Evolutionary conservation across 257 asterid species (phyloP).

Genomic region (Solanum stenotomum): DNA sequence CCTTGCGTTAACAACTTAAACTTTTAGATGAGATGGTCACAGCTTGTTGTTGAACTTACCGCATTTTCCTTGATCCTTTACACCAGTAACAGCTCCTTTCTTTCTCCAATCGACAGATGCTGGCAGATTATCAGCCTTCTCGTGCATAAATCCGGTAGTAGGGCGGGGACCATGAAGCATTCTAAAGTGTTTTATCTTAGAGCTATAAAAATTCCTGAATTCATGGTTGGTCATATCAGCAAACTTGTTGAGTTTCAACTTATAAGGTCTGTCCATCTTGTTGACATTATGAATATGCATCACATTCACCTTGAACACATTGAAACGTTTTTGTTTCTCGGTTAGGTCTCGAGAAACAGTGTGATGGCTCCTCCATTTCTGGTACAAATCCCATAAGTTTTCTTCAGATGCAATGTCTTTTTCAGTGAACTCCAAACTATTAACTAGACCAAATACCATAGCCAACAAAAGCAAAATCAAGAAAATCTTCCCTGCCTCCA

Average conservation of each 20-base stretch:
- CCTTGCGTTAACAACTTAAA: background rate
- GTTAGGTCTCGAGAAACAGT: conserved; percentile 51
- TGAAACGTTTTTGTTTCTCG: conserved; percentile 66
- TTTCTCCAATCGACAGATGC: conserved; percentile 74
- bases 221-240: conserved; percentile 77
- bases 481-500: conserved; percentile 25
- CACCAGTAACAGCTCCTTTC: conserved; percentile 64
- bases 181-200: conserved; percentile 55
- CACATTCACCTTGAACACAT: conserved; percentile 78
- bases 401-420: conserved; percentile 73
- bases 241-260: conserved; percentile 68
- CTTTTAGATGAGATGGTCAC: background rate
- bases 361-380: conserved; percentile 80
- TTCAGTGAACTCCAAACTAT: conserved; percentile 60
- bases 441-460: conserved; percentile 21
- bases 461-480: conserved; percentile 25
- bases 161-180: conserved; percentile 42
- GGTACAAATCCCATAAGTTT: conserved; percentile 62
- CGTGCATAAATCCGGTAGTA: conserved; percentile 49
- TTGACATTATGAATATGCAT: conserved; percentile 51
- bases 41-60: conserved; percentile 27
- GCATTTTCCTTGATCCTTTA: conserved; percentile 83
- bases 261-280: conserved; percentile 70
- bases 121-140: conserved; percentile 33
- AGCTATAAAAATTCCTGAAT: conserved; percentile 48